Percentiles rank a stretch among this genome's conserved stretches.
Evolutionary conservation across 164 flowering plant species (phyloP).

Genomic region (Kingdonia uniflora): DNA sequence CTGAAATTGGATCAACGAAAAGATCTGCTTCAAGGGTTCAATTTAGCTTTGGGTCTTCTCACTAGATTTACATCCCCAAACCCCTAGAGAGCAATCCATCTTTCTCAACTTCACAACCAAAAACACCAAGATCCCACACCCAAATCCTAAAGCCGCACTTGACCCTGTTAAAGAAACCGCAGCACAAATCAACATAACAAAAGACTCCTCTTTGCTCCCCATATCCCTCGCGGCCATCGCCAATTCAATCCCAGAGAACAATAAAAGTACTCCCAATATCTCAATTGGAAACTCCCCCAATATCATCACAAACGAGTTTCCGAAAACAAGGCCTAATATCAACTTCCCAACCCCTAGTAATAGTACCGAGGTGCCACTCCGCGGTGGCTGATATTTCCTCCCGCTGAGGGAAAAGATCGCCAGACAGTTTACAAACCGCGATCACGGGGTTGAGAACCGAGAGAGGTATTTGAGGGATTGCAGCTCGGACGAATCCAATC

Average conservation of each 20-base stretch:
- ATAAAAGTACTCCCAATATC: slow-evolving; percentile 60
- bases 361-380: slow-evolving; percentile 63
- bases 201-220: slow-evolving; percentile 66
- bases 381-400: slow-evolving; percentile 47
- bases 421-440: slow-evolving; percentile 72
- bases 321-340: slow-evolving; percentile 53
- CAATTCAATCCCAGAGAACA: slow-evolving; percentile 81
- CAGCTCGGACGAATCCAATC: slow-evolving; percentile 81
- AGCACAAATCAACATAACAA: slow-evolving; percentile 80
- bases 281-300: slow-evolving; percentile 61
- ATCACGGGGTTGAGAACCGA: slow-evolving; percentile 73
- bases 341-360: slow-evolving; percentile 57
- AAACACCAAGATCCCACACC: slow-evolving; percentile 55
- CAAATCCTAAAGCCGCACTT: slow-evolving; percentile 79
- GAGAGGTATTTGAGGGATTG: slow-evolving; percentile 80
- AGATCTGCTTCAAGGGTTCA: too few relatives aligned
- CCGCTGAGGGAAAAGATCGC: slow-evolving; percentile 55
- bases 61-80: neutral
- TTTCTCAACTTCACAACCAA: slow-evolving; percentile 58
- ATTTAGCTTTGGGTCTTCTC: too few relatives aligned
- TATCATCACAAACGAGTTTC: slow-evolving; percentile 69
- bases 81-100: slow-evolving; percentile 26
- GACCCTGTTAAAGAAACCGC: slow-evolving; percentile 81
- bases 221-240: slow-evolving; percentile 85
- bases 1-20: too few relatives aligned